Conservation (phyloP, 2,329 filamentous ascomycete genomes). For the Colletotrichum sidae region DNA sequence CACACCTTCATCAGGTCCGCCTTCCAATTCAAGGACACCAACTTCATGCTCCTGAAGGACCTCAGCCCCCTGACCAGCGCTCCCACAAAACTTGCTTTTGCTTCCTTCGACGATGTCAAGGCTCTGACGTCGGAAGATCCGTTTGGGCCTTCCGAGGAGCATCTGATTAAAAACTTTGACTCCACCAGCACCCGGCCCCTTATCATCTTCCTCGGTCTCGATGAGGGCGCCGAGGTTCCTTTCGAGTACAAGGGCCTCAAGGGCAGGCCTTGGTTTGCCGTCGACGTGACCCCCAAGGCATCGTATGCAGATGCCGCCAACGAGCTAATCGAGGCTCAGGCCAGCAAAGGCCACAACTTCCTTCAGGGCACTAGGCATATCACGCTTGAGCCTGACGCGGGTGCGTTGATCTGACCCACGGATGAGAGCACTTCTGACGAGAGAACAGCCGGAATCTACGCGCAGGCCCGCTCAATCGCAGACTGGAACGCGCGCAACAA, state of each 20-base stretch:
- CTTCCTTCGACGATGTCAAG: slow-evolving; percentile 75
- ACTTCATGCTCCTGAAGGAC: slow-evolving; percentile 83
- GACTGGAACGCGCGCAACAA: slow-evolving; percentile 96
- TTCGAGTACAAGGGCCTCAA: slow-evolving; percentile 77
- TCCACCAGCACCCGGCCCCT: slow-evolving; percentile 75
- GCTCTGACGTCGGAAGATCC: slow-evolving; percentile 77
- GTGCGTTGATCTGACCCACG: slow-evolving; percentile 53
- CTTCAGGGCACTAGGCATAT: slow-evolving; percentile 74
- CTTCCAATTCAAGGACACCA: slow-evolving; percentile 72
- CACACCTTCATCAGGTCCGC: slow-evolving; percentile 76
- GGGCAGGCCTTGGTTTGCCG: slow-evolving; percentile 87
- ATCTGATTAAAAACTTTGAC: slow-evolving; percentile 79
- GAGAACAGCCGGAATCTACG: slow-evolving; percentile 83
- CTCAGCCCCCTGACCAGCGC: slow-evolving; percentile 75
- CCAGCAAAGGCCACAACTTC: slow-evolving; percentile 73
- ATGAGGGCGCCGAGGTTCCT: slow-evolving; percentile 67
- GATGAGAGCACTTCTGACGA: slow-evolving; percentile 26
- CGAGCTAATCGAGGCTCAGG: slow-evolving; percentile 51
- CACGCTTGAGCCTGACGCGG: slow-evolving; percentile 69
- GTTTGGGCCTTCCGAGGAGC: slow-evolving; percentile 78
- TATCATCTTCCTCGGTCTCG: slow-evolving; percentile 86
- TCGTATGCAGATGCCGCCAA: slow-evolving; percentile 71
- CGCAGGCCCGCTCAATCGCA: slow-evolving; percentile 85
- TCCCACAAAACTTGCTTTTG: slow-evolving; percentile 71
- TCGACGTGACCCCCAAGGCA: slow-evolving; percentile 85